phyloP scores from a whole-genome alignment of 306 rosid species.

The Cucurbita moschata region DNA sequence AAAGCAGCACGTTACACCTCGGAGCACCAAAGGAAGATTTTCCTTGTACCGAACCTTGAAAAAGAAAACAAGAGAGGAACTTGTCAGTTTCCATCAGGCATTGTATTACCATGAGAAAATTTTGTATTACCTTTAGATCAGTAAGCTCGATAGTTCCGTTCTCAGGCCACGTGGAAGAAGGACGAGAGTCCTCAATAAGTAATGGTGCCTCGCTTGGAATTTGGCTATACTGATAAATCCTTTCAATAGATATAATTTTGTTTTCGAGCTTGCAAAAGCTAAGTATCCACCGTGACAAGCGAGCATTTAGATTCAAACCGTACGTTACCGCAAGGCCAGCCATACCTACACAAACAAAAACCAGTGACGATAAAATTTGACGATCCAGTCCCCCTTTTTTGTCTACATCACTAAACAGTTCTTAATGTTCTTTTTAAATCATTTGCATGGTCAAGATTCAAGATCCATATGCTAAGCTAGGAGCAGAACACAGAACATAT shows the following conservation, averaged over 20 bases:
- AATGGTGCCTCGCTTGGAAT: conserved; percentile 69
- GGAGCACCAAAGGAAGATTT: conserved; percentile 80
- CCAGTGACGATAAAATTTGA: not conserved
- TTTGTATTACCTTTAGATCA: conserved; percentile 49
- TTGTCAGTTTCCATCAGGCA: not conserved
- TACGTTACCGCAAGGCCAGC: conserved; percentile 95
- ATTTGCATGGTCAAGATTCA: not conserved
- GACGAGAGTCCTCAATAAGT: conserved; percentile 51
- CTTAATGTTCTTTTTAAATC: not conserved
- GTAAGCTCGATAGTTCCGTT: conserved; percentile 57
- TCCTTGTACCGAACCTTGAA: conserved; percentile 87
- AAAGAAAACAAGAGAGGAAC: not conserved
- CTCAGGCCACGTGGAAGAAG: conserved; percentile 74
- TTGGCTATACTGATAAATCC: conserved; percentile 90
- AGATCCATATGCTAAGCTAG: not conserved
- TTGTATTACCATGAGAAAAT: too few species aligned
- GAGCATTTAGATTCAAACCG: conserved; percentile 75
- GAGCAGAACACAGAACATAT: not conserved
- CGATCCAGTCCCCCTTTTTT: not conserved
- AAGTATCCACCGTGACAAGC: conserved; percentile 86
- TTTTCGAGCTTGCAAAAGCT: conserved; percentile 98
- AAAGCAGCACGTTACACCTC: conserved; percentile 62
- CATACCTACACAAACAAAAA: conserved; percentile 53
- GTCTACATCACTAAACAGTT: not conserved
- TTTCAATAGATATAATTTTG: conserved; percentile 87